Conservation (phyloP, 148 eudicot genomes). For the Rhododendron ovatum region DNA sequence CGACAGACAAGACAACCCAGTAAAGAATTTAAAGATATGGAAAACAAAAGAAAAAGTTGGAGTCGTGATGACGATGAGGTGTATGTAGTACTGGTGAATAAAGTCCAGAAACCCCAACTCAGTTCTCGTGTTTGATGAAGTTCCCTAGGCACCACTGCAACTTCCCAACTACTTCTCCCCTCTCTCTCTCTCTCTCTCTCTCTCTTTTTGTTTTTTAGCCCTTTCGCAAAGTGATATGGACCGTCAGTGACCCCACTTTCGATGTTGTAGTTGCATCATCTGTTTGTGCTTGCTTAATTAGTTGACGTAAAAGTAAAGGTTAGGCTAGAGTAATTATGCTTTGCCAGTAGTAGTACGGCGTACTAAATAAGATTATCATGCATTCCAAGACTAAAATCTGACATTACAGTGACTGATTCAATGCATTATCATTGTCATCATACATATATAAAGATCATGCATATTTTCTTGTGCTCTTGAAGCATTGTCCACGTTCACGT, state of each 20-base stretch:
- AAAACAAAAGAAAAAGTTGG: neutral
- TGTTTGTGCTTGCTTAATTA: neutral
- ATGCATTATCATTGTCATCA: neutral
- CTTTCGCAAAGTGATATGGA: neutral
- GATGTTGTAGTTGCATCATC: neutral
- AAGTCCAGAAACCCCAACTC: neutral
- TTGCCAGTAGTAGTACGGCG: neutral
- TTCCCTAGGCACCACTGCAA: neutral
- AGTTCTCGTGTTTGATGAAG: slow-evolving; percentile 1
- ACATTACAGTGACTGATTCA: neutral
- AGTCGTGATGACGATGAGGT: neutral
- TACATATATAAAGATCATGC: too few species aligned
- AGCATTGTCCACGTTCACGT: neutral
- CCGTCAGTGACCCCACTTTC: neutral
- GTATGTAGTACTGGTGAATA: neutral
- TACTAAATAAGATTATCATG: neutral
- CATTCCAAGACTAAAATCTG: neutral
- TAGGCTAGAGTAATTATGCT: neutral
- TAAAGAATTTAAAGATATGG: neutral
- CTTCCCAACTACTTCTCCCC: neutral
- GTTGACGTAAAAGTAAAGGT: neutral
- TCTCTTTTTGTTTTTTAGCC: neutral
- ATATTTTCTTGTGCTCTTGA: neutral
- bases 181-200: neutral
- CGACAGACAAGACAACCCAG: neutral